Base-by-base conservation (phyloP, 202 grass and related monocot species). In the Brachypodium distachyon region DNA sequence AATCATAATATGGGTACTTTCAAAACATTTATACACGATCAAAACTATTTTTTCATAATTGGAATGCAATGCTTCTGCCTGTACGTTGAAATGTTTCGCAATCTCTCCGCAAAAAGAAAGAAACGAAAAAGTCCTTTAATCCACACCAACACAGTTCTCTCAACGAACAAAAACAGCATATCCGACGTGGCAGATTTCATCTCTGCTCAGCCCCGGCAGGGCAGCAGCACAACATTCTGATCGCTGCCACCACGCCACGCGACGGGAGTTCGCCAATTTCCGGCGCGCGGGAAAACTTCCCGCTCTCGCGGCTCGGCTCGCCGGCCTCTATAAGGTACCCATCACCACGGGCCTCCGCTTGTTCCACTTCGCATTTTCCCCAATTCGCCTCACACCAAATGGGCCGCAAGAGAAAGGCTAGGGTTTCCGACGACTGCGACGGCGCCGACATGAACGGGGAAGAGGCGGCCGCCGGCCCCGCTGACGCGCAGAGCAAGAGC, bases 381-480 rank as follows among this genome's bases (percentile, higher is more conserved):
- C 48, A 37, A 28, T 32, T 19, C 11, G 5, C 17, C 21, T 53
- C 34, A 67, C 18, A 8, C 36, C 25, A 62, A 18, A 88, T 88
- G 86, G 76, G 86, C 29, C 81, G 81, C 62, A 84, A 84, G 76
- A 75, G 55, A 23, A 84, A 8, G 63, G 48, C 62, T 88, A 88
- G 86, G 81, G 81, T 80, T 88, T 76, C 69, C 31, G 6, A 7
- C 58, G 85, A 77, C 39, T 29, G 13, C 64, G 78, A 66, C n/a
- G 60, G 26, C 41, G 37, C 33, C 66, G 67, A 78, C 25, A 75
- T 37, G 7, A 59, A 52, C 12, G 46, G 11, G 5, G 19, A 47
- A 34, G 77, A 60, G 2, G 57, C 47, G 1, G 72, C 54, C 17
- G 36, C 44, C 16, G 21, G 61, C 12, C 50, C 66, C 13, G 50